A percentile compares a stretch with the other conserved stretches of the same genome.
Evolutionary conservation across 306 rosid species (phyloP).

Genomic region (Vigna trinervia): DNA sequence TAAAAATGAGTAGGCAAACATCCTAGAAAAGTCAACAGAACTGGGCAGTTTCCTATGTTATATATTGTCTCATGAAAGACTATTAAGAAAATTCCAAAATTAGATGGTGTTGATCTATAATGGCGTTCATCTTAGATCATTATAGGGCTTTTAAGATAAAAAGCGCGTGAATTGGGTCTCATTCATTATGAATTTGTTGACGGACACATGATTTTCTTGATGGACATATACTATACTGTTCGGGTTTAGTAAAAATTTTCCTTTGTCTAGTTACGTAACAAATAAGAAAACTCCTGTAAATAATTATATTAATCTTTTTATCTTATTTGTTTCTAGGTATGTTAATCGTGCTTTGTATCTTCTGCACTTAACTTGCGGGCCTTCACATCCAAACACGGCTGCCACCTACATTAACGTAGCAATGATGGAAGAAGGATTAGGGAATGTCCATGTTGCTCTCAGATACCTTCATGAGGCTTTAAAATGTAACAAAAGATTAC

Average conservation of each 20-base stretch:
- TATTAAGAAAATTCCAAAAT: neutral
- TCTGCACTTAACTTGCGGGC: conserved; percentile 95
- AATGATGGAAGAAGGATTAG: conserved; percentile 99
- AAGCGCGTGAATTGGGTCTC: conserved; percentile 5
- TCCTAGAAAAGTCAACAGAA: conserved; percentile 12
- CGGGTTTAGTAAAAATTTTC: neutral
- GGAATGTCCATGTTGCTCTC: conserved; percentile 95
- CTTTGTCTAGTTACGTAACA: neutral
- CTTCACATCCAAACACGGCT: conserved; percentile 99
- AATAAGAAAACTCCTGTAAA: neutral
- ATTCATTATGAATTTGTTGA: conserved; percentile 10
- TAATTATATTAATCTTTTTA: conserved; percentile 18
- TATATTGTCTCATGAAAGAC: conserved; percentile 12
- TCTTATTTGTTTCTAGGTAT: conserved; percentile 59
- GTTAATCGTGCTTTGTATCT: conserved; percentile 96
- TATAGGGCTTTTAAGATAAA: neutral
- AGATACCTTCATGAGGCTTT: conserved; percentile 98
- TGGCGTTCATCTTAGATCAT: conserved; percentile 9
- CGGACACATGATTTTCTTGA: conserved; percentile 9
- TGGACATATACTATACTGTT: neutral
- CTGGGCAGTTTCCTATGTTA: neutral
- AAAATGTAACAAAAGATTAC: conserved; percentile 94
- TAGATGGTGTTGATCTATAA: neutral
- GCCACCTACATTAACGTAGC: conserved; percentile 98
- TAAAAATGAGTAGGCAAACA: neutral